These are phyloP conservation scores for Malus sieversii DNA, from an alignment of 306 rosid genomes.

Conservation along the genomic window DNA sequence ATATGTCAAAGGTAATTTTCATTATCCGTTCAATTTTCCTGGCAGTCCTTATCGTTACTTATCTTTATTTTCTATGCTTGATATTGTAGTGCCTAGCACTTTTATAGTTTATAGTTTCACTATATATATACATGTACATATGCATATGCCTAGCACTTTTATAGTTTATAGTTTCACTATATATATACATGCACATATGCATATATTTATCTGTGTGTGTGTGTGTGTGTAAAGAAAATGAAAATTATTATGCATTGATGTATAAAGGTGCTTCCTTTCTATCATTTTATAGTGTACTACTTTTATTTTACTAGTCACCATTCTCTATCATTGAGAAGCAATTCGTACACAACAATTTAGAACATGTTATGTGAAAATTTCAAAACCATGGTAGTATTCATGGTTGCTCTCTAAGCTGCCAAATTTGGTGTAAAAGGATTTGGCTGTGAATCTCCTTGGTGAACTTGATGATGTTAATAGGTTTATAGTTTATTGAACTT, in stretches of 20 bases:
- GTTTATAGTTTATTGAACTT: background rate
- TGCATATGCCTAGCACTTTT: too few species aligned
- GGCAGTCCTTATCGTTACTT: background rate
- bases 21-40: conserved; percentile 7
- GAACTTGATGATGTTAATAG: background rate
- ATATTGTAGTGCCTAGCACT: background rate
- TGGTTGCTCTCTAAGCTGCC: background rate
- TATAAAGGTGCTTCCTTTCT: background rate
- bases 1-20: conserved; percentile 74
- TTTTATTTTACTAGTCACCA: background rate
- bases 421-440: background rate
- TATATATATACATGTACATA: too few species aligned
- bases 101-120: too few species aligned
- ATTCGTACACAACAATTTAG: background rate
- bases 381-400: background rate
- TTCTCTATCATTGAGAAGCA: background rate
- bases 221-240: background rate
- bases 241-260: background rate
- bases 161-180: too few species aligned
- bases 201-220: too few species aligned
- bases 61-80: background rate
- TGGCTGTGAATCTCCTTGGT: background rate
- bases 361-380: background rate
- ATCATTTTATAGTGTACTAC: background rate
- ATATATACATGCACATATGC: background rate